phyloP scores from a whole-genome alignment of 805 yeast species.

The Pichia kluyveri region DNA sequence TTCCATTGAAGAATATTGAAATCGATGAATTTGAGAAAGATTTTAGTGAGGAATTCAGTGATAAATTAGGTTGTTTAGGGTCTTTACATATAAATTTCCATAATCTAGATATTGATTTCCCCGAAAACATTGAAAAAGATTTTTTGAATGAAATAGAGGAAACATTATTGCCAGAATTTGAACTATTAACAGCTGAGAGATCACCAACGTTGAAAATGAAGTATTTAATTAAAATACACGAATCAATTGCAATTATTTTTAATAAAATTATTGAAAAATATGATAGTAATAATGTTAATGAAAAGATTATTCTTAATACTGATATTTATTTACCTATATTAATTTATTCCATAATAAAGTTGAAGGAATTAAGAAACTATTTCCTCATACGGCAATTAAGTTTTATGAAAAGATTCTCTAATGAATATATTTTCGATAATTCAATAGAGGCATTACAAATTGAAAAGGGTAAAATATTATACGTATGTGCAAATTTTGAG shows the following conservation, averaged over 20 bases:
- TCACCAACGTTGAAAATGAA: conserved; percentile 28
- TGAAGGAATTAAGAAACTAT: conserved; percentile 22
- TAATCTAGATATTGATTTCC: conserved; percentile 24
- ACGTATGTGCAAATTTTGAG: conserved; percentile 29
- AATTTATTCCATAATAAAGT: conserved; percentile 25
- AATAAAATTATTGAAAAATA: conserved; percentile 11
- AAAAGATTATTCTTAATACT: conserved; percentile 18
- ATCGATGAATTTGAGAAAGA: conserved; percentile 24
- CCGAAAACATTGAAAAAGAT: conserved; percentile 14
- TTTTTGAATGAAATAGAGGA: conserved; percentile 18
- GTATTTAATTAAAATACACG: conserved; percentile 23
- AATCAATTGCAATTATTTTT: conserved; percentile 19
- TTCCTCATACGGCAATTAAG: conserved; percentile 24
- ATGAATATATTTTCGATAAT: conserved; percentile 19
- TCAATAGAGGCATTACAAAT: conserved; percentile 16
- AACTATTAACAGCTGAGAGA: conserved; percentile 23
- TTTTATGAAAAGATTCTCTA: conserved; percentile 26
- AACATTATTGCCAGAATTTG: conserved; percentile 22
- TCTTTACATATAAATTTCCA: conserved; percentile 17
- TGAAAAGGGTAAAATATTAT: conserved; percentile 26
- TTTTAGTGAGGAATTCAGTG: conserved; percentile 19
- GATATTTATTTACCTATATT: conserved; percentile 28
- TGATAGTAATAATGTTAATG: not conserved
- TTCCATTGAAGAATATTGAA: conserved; percentile 22
- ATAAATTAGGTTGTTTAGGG: conserved; percentile 21